phyloP scores from a whole-genome alignment of 495 filamentous ascomycete species.

The Massariosphaeria phaeospora region DNA sequence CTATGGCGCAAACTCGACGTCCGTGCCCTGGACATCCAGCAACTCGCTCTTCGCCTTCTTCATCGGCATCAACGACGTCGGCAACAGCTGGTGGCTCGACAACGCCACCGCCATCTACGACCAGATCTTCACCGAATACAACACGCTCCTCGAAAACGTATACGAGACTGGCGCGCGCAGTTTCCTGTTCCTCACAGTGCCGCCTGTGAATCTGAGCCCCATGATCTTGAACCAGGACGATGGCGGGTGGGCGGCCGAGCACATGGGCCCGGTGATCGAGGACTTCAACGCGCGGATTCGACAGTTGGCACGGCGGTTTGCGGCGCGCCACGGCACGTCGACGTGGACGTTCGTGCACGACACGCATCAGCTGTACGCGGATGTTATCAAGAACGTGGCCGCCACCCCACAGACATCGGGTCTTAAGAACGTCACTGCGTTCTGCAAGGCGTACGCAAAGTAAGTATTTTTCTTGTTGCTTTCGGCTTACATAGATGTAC shows the following conservation, averaged over 20 bases:
- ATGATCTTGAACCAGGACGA: constrained; percentile 41
- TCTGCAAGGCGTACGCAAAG: constrained; percentile 53
- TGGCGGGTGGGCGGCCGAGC: constrained; percentile 4
- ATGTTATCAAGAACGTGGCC: constrained; percentile 32
- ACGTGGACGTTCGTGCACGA: constrained; percentile 36
- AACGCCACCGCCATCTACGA: constrained; percentile 47
- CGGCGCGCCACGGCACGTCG: constrained; percentile 21
- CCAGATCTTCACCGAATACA: constrained; percentile 56
- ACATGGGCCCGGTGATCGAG: constrained; percentile 29
- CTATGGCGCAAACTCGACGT: constrained; percentile 39
- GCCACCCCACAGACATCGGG: constrained; percentile 36
- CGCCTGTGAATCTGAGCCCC: constrained; percentile 64
- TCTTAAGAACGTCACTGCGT: constrained; percentile 52
- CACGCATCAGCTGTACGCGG: constrained; percentile 33
- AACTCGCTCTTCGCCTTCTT: constrained; percentile 61
- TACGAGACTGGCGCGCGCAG: constrained; percentile 64
- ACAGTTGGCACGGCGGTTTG: constrained; percentile 24
- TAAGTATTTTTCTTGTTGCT: constrained; percentile 37
- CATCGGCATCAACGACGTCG: constrained; percentile 79
- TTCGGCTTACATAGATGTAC: neutral
- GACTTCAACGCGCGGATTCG: constrained; percentile 35
- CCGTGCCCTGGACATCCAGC: constrained; percentile 54
- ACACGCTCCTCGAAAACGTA: constrained; percentile 47
- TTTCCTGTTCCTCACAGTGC: constrained; percentile 71
- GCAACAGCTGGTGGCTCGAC: constrained; percentile 55